Evolutionary conservation across 345 rosid genomes (phyloP).

Genomic region (Linum trigynum): DNA sequence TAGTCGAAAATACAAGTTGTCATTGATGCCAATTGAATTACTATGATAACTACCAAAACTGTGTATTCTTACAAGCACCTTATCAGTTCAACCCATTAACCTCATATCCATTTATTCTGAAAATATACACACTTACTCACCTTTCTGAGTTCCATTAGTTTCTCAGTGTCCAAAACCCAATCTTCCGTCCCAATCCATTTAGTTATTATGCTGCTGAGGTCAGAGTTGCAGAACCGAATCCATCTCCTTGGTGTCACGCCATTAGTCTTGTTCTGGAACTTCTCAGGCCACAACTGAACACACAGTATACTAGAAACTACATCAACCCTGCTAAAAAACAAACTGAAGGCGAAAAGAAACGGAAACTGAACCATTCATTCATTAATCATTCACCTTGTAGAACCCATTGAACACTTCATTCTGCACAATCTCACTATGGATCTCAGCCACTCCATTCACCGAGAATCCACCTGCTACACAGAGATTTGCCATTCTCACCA

Average conservation of each 20-base stretch:
- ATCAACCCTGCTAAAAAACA: too few relatives aligned
- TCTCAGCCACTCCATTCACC: constrained; percentile 77
- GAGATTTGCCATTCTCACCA: constrained; percentile 44
- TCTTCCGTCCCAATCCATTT: constrained; percentile 62
- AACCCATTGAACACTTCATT: constrained; percentile 61
- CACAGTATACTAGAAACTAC: neutral
- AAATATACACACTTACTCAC: constrained; percentile 15
- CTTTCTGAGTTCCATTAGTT: constrained; percentile 48
- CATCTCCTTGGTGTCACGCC: constrained; percentile 83
- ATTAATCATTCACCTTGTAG: constrained; percentile 29
- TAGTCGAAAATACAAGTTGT: too few relatives aligned
- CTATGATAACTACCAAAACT: too few relatives aligned
- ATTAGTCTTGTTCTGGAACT: constrained; percentile 72
- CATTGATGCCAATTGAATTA: too few relatives aligned
- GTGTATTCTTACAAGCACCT: too few relatives aligned
- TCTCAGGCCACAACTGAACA: constrained; percentile 57
- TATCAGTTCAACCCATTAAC: too few relatives aligned
- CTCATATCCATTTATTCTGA: too few relatives aligned
- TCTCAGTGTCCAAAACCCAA: constrained; percentile 61
- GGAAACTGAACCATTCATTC: too few relatives aligned
- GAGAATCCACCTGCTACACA: constrained; percentile 58
- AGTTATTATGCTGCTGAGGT: constrained; percentile 55
- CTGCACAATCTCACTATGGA: constrained; percentile 70
- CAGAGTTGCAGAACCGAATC: constrained; percentile 65
- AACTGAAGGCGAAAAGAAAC: too few relatives aligned